Percentiles rank a stretch among this genome's conserved stretches.
Conservation (phyloP, 306 rosid species). For the Amphicarpaea edgeworthii region DNA sequence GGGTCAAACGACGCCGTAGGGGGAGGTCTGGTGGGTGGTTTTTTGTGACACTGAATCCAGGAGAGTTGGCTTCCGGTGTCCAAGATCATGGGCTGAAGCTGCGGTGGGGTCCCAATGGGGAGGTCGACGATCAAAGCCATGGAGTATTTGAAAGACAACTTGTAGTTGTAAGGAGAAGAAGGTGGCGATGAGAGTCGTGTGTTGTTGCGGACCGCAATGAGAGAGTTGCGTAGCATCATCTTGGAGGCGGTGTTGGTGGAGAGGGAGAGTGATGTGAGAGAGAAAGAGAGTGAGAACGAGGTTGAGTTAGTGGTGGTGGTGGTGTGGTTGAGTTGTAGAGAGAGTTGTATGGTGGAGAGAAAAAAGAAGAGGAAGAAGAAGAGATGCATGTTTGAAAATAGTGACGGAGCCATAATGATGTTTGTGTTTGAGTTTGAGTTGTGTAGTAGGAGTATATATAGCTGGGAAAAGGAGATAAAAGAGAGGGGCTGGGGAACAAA, state of each 20-base stretch:
- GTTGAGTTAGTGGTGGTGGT: neutral
- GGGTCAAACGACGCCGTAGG: slow-evolving; percentile 76
- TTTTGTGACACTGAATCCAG: slow-evolving; percentile 78
- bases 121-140: slow-evolving; percentile 72
- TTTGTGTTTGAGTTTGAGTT: neutral
- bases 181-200: slow-evolving; percentile 22
- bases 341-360: neutral
- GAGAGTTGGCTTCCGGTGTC: slow-evolving; percentile 96
- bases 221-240: slow-evolving; percentile 46
- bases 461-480: neutral
- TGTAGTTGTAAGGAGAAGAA: slow-evolving; percentile 55
- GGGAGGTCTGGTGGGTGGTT: slow-evolving; percentile 40
- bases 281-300: slow-evolving; percentile 62
- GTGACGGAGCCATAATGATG: slow-evolving; percentile 35
- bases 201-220: slow-evolving; percentile 36
- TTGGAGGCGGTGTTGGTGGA: slow-evolving; percentile 41
- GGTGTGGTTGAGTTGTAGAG: slow-evolving; percentile 24
- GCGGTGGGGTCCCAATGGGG: slow-evolving; percentile 91
- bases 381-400: slow-evolving; percentile 28
- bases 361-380: neutral
- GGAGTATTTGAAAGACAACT: slow-evolving; percentile 64
- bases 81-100: slow-evolving; percentile 71
- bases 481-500: neutral
- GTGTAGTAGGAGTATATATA: slow-evolving; percentile 45
- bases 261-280: slow-evolving; percentile 54